Evolutionary conservation across 805 yeast genomes (phyloP), one percentile per base, ranked within the genome.

Genomic region (Starmerella bombi): DNA sequence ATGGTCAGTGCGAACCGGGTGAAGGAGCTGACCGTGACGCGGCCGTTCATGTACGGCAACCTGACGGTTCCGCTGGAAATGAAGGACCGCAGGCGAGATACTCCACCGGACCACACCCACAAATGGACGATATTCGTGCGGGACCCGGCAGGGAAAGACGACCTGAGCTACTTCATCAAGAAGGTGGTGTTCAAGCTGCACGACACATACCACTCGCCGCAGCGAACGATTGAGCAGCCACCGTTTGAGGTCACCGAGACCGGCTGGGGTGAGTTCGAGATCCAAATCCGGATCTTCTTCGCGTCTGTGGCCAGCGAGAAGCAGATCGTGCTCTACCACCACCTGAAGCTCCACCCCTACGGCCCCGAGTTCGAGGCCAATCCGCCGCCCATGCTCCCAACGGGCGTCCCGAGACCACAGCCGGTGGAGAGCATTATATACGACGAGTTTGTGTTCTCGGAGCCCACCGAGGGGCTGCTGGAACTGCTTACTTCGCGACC

Each of bases 241-340:
- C 98, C 98, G 0, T 91, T 80, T 54, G 93, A 85, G 58, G 84
- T 91, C 22, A 80, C 94, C 2, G 99, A 91, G 56, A 82, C 97
- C 0, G 99, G 99, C 0, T 91, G 99, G 99, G 99, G 99, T 50
- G 99, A 91, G 59, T 91, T 91, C 60, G 99, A 91, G 55, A 80
- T 91, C 46, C 74, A 81, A 28, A 77, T 91, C 41, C 82, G 86
- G 56, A 73, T 91, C 15, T 86, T 77, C 58, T 91, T 91, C 59
- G 77, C 76, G 29, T 70, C 77, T n/a, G 93, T 82, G 23, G 78
- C 93, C 14, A 78, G 77, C 50, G 98, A 91, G 56, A 91, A 91
- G 64, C 77, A 80, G 59, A 63, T 91, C 35, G 80, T 77, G 32
- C 66, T 91, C 37, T 82, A 84, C 56, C 98, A 91, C 57, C 94